phyloP scores from a whole-genome alignment of 2,329 filamentous ascomycete species.

The Talaromyces sp. region DNA sequence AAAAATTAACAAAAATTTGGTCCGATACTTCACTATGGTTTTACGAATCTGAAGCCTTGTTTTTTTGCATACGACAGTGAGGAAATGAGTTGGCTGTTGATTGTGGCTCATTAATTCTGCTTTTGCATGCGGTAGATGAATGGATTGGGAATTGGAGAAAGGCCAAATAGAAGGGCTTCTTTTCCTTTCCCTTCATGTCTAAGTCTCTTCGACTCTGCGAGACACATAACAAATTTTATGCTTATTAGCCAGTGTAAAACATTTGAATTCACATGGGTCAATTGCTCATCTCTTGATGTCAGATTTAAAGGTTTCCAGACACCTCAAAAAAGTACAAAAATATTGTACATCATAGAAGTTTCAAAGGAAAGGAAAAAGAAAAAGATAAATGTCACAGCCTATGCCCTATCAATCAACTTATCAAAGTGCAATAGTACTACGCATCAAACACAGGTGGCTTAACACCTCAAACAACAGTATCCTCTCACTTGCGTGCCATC shows the following conservation, averaged over 20 bases:
- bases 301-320: background rate
- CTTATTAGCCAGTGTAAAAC: background rate
- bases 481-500: conserved; percentile 8
- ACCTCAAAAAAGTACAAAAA: background rate
- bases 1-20: background rate
- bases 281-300: background rate
- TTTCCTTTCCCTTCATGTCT: background rate
- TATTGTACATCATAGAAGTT: background rate
- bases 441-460: background rate
- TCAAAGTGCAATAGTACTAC: background rate
- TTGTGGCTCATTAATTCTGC: background rate
- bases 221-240: background rate
- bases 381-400: background rate
- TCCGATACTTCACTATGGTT: background rate
- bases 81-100: too few species aligned
- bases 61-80: background rate
- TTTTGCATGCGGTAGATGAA: background rate
- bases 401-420: background rate
- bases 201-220: background rate
- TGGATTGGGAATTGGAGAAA: background rate
- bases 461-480: background rate
- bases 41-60: background rate
- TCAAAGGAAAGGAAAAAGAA: background rate
- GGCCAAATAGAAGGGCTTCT: background rate
- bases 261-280: background rate